These are phyloP conservation scores for Fusarium sp. DNA, from an alignment of 2,329 filamentous ascomycete genomes.

Conservation along the genomic window DNA sequence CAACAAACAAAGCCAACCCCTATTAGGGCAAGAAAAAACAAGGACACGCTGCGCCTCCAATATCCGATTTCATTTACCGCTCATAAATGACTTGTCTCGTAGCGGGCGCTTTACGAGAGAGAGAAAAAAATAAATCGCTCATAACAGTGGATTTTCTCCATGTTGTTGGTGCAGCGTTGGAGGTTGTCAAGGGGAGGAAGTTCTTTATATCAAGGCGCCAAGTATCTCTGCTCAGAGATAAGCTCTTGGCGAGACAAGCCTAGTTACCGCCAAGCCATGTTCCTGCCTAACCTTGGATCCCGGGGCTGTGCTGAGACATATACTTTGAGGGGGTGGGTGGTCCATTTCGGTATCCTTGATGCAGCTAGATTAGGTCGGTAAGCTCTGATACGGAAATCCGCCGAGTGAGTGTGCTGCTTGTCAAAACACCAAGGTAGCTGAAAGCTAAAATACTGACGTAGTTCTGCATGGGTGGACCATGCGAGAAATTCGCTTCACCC, in stretches of 20 bases:
- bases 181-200: conserved; percentile 19
- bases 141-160: conserved; percentile 1
- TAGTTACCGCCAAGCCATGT: conserved; percentile 32
- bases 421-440: not conserved
- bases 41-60: conserved; percentile 19
- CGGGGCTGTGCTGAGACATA: conserved; percentile 10
- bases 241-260: conserved; percentile 30
- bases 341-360: conserved; percentile 14
- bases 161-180: conserved; percentile 11
- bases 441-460: not conserved
- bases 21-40: conserved; percentile 1
- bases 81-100: not conserved
- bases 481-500: not conserved
- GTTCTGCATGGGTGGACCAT: not conserved
- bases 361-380: conserved; percentile 13
- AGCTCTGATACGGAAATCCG: conserved; percentile 3
- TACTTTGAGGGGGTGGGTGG: not conserved
- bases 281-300: conserved; percentile 11
- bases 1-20: not conserved
- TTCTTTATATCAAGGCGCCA: conserved; percentile 20
- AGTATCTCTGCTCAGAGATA: conserved; percentile 18
- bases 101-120: conserved; percentile 12
- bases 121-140: conserved; percentile 30
- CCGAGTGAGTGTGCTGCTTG: not conserved
- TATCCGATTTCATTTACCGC: conserved; percentile 13